Evolutionary conservation across 176 grass and related monocot genomes (phyloP).

Genomic region (Leersia perrieri): DNA sequence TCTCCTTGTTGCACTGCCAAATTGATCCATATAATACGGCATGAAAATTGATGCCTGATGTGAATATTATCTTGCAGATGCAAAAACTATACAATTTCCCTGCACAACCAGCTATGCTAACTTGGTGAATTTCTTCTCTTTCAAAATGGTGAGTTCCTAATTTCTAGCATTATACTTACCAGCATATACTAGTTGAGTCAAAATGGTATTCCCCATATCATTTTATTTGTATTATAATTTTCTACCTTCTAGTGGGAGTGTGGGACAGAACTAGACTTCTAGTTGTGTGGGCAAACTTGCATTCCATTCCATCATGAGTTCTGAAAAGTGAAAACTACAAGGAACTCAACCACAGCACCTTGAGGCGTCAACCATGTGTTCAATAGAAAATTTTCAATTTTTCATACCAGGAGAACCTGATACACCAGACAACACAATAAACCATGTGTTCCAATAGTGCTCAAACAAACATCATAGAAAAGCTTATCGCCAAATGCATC

Average conservation of each 20-base stretch:
- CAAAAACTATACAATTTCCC: neutral
- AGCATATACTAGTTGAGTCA: neutral
- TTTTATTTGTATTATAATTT: too few relatives aligned
- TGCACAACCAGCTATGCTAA: neutral
- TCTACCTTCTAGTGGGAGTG: too few relatives aligned
- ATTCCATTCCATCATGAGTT: too few relatives aligned
- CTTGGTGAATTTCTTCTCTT: neutral
- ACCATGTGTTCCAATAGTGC: constrained; percentile 5
- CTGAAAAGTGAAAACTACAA: neutral
- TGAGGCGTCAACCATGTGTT: neutral
- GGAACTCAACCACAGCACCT: neutral
- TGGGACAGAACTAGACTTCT: too few relatives aligned
- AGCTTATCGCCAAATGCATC: constrained; percentile 17
- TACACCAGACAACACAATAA: neutral
- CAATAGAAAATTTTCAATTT: neutral
- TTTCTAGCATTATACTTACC: neutral
- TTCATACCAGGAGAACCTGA: neutral
- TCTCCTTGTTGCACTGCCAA: neutral
- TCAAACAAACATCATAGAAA: constrained; percentile 24
- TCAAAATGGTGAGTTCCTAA: neutral
- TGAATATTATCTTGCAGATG: constrained; percentile 17
- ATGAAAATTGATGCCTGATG: neutral
- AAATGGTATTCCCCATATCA: too few relatives aligned
- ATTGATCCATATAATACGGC: neutral
- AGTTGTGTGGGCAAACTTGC: too few relatives aligned